These are phyloP conservation scores for Gossypium arboreum DNA, from an alignment of 345 rosid species.

Conservation along the genomic window DNA sequence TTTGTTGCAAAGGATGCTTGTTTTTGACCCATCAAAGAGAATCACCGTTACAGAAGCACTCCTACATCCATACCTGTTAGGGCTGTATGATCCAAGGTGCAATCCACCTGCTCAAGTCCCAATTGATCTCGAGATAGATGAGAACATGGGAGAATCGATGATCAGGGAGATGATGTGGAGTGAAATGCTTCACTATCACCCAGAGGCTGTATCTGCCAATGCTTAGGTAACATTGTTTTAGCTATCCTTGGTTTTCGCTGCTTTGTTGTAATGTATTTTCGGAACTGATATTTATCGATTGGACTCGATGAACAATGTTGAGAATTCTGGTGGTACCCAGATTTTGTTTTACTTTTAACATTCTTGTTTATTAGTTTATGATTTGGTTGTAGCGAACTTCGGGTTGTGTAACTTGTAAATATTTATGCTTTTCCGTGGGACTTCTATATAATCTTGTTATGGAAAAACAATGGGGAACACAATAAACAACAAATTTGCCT, in stretches of 20 bases:
- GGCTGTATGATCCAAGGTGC: slow-evolving; percentile 50
- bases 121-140: slow-evolving; percentile 58
- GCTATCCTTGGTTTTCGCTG: slow-evolving; percentile 8
- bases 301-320: slow-evolving; percentile 2
- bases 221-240: slow-evolving; percentile 19
- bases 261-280: background rate
- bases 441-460: too few species aligned
- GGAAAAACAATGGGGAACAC: too few species aligned
- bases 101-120: slow-evolving; percentile 80
- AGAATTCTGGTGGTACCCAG: slow-evolving; percentile 10
- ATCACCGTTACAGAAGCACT: slow-evolving; percentile 76
- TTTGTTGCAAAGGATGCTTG: slow-evolving; percentile 67
- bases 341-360: slow-evolving; percentile 10
- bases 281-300: slow-evolving; percentile 10
- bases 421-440: background rate
- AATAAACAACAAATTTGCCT: too few species aligned
- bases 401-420: slow-evolving; percentile 21
- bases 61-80: slow-evolving; percentile 70
- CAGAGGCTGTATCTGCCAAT: slow-evolving; percentile 39
- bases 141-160: slow-evolving; percentile 46
- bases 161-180: slow-evolving; percentile 80
- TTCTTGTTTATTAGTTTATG: slow-evolving; percentile 13
- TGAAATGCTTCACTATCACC: slow-evolving; percentile 74
- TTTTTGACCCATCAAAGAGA: slow-evolving; percentile 74
- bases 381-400: background rate